Evolutionary conservation across 1,284 basidiomycete genomes (phyloP), one percentile per base, ranked within the genome.

Genomic region (Mycosarcoma maydis): DNA sequence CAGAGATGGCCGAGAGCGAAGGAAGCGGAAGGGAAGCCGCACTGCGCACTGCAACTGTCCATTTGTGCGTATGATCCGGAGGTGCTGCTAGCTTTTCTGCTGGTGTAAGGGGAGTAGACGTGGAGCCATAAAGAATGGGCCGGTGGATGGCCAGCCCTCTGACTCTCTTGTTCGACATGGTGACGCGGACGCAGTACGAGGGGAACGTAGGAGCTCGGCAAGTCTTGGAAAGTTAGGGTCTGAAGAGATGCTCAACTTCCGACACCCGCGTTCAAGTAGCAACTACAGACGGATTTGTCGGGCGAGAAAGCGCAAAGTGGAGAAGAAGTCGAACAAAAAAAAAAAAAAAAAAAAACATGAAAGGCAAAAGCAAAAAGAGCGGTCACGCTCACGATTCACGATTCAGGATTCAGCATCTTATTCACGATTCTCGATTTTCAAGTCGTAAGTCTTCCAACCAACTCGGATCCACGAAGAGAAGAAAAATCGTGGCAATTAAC

Each of bases 101-200:
- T 8, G 87, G 85, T 0, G 88, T 90, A 64, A 98, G 82, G 26
- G 94, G 88, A 1, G 88, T 87, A 11, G 95, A 92, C n/a, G 90
- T 92, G 79, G 96, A 98, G 52, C 96, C 96, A 83, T 97, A 97
- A 64, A 98, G 91, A 71, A 99, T 88, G 0, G 94, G 92, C 39
- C 96, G 87, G 81, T 90, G 89, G 55, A 98, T 92, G 72, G 88
- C 90, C 29, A 97, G 84, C 43, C 93, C 94, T 23, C 65, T 27
- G 16, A 62, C 57, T 14, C 65, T 48, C 40, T 62, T 68, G 65
- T 58, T 71, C 37, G 68, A 66, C 68, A 71, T 71, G 34, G 16
- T 44, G 48, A 17, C 19, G 14, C 14, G 22, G 20, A 37, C 20
- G 23, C 27, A 9, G 22, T 19, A n/a, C 4, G 17, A 27, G 34